Percentiles rank a stretch among this genome's conserved stretches.
Conservation (phyloP, 2,329 filamentous ascomycete species). For the Talaromyces pinophilus region DNA sequence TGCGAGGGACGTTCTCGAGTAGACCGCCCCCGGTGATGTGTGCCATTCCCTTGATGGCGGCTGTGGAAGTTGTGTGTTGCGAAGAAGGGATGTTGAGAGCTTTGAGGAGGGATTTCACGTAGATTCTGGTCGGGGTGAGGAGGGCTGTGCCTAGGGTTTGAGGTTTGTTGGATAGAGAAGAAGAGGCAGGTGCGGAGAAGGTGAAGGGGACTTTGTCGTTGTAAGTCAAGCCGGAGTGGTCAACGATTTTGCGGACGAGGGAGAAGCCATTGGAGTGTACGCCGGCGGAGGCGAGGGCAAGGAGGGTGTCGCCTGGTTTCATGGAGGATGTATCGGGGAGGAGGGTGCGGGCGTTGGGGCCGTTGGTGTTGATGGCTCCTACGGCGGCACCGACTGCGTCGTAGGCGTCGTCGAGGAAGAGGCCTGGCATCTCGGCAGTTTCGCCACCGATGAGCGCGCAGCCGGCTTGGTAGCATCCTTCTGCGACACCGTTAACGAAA, state of each 20-base stretch:
- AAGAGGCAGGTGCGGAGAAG: conserved; percentile 48
- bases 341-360: conserved; percentile 60
- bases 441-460: conserved; percentile 96
- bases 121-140: conserved; percentile 88
- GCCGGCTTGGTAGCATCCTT: conserved; percentile 79
- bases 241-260: conserved; percentile 86
- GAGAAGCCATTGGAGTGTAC: conserved; percentile 98
- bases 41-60: conserved; percentile 78
- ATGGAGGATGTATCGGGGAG: conserved; percentile 77
- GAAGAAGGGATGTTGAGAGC: conserved; percentile 49
- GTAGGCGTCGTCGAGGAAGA: conserved; percentile 86
- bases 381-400: conserved; percentile 90
- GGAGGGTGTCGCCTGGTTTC: conserved; percentile 77
- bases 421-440: conserved; percentile 96
- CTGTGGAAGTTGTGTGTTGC: conserved; percentile 43
- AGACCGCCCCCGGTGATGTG: conserved; percentile 97
- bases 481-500: conserved; percentile 90
- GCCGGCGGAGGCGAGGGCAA: conserved; percentile 82
- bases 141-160: conserved; percentile 68
- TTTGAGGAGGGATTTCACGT: conserved; percentile 78
- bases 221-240: conserved; percentile 70
- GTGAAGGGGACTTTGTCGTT: conserved; percentile 76
- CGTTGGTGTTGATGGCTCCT: conserved; percentile 67
- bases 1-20: conserved; percentile 89
- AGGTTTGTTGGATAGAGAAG: conserved; percentile 62